Conservation (phyloP, 495 filamentous ascomycete genomes). For the Monascus purpureus region DNA sequence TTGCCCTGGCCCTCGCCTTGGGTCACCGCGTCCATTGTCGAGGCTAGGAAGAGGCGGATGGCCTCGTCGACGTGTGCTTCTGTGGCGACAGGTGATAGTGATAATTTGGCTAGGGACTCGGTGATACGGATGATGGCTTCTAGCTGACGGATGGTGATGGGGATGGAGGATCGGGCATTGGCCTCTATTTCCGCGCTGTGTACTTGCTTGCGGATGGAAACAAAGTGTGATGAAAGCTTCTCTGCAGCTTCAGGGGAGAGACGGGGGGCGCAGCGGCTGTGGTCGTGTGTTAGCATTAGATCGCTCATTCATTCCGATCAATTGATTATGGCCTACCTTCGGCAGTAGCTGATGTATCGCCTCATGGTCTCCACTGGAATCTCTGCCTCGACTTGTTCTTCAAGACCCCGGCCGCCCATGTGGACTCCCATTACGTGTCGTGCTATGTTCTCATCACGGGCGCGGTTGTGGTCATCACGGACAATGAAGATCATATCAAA, state of each 20-base stretch:
- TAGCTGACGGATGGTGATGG: constrained; percentile 93
- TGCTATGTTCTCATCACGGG: constrained; percentile 83
- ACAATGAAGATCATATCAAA: constrained; percentile 99
- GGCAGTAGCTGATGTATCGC: constrained; percentile 95
- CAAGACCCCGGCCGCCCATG: constrained; percentile 77
- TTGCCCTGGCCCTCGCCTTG: constrained; percentile 70
- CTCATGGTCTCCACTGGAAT: constrained; percentile 94
- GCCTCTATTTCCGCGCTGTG: constrained; percentile 79
- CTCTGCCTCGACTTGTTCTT: constrained; percentile 73
- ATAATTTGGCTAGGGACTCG: constrained; percentile 85
- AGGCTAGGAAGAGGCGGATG: constrained; percentile 91
- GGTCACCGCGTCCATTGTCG: constrained; percentile 94
- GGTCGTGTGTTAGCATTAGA: too few relatives aligned
- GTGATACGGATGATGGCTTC: constrained; percentile 96
- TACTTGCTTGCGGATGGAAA: constrained; percentile 87
- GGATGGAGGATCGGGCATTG: constrained; percentile 79
- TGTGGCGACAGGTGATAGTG: constrained; percentile 69
- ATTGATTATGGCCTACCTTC: constrained; percentile 47
- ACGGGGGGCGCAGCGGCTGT: constrained; percentile 78
- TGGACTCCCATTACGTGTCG: constrained; percentile 96
- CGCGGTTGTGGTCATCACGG: constrained; percentile 82
- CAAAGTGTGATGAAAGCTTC: constrained; percentile 94
- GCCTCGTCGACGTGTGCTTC: constrained; percentile 95
- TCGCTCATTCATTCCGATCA: too few relatives aligned
- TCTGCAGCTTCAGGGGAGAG: constrained; percentile 88